Conservation (phyloP, 345 rosid species). For the Arabis alpina region DNA sequence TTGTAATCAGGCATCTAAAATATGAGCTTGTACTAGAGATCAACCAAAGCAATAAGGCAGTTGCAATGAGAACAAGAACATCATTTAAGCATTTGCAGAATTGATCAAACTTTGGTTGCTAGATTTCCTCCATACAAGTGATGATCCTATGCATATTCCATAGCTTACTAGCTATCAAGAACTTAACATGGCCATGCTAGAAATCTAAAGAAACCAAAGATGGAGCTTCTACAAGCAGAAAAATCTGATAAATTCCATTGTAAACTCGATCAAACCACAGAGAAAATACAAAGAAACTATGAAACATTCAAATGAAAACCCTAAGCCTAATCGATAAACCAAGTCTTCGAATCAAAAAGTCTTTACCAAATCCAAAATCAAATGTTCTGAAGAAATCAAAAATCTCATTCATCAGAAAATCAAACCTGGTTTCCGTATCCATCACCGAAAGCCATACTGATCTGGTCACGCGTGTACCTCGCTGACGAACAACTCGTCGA, state of each 20-base stretch:
- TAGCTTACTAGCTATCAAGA: conserved; percentile 2
- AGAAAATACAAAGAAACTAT: not conserved
- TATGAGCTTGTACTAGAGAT: not conserved
- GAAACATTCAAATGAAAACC: conserved; percentile 36
- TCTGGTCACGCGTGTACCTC: conserved; percentile 77
- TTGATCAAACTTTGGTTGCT: not conserved
- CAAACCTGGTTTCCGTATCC: conserved; percentile 92
- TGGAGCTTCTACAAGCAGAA: conserved; percentile 7
- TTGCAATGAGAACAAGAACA: not conserved
- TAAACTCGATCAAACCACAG: not conserved
- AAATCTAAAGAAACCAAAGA: conserved; percentile 12
- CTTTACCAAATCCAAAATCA: conserved; percentile 11
- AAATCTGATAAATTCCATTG: not conserved
- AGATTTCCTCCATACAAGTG: not conserved
- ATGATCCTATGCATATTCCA: not conserved
- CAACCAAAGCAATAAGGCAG: not conserved
- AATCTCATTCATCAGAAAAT: not conserved
- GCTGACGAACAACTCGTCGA: conserved; percentile 88
- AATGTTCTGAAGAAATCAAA: conserved; percentile 8
- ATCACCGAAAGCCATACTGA: conserved; percentile 88
- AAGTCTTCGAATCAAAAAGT: conserved; percentile 6
- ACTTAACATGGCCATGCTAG: not conserved
- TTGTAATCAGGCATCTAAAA: not conserved
- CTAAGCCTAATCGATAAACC: conserved; percentile 15
- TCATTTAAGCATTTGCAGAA: not conserved